These are phyloP conservation scores for Coemansia sp. DNA, from an alignment of 192 early-diverging fungal species.

Conservation along the genomic window DNA sequence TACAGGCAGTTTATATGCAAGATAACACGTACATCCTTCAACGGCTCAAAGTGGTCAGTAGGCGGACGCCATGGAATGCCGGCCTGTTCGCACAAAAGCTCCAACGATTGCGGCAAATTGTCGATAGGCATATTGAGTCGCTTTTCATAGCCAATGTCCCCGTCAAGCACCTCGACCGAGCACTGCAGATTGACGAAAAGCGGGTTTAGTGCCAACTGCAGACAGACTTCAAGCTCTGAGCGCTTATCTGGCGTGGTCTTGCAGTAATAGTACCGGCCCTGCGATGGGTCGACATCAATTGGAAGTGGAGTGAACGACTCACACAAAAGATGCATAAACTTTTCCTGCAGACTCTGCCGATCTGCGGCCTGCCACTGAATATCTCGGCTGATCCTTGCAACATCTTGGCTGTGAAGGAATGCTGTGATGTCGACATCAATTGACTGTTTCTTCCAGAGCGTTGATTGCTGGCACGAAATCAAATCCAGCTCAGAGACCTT, in stretches of 20 bases:
- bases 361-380: constrained; percentile 40
- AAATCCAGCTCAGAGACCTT: constrained; percentile 41
- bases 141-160: constrained; percentile 22
- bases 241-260: constrained; percentile 23
- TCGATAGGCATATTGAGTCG: constrained; percentile 52
- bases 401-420: constrained; percentile 56
- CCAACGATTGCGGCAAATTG: constrained; percentile 42
- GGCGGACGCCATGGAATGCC: constrained; percentile 46
- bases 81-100: constrained; percentile 46
- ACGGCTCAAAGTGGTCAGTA: constrained; percentile 51
- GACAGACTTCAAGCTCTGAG: constrained; percentile 39
- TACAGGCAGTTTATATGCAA: constrained; percentile 54
- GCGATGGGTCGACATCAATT: constrained; percentile 28
- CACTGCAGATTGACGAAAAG: constrained; percentile 50
- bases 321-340: constrained; percentile 31
- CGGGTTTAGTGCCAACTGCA: constrained; percentile 52
- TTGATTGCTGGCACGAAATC: constrained; percentile 32
- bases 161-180: constrained; percentile 44
- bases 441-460: constrained; percentile 40
- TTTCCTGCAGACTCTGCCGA: constrained; percentile 33
- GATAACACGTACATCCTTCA: constrained; percentile 43
- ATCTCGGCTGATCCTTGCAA: constrained; percentile 35
- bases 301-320: constrained; percentile 48
- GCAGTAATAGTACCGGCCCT: constrained; percentile 51
- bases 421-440: constrained; percentile 54